Evolutionary conservation across 345 rosid species (phyloP).

Genomic region (Jatropha curcas): DNA sequence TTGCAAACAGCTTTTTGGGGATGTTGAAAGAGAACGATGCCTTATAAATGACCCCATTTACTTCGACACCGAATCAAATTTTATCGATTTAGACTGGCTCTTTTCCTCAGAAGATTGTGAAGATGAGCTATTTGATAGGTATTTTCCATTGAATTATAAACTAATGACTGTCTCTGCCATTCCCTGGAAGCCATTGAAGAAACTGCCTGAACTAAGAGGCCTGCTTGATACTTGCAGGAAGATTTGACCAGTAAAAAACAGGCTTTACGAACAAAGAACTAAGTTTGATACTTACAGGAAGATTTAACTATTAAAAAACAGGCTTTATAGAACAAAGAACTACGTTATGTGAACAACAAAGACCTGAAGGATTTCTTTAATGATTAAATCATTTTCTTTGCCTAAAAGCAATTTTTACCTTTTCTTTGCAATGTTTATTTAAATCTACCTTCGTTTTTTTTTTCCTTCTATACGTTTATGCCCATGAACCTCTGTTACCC

Average conservation of each 20-base stretch:
- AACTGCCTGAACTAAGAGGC: not conserved
- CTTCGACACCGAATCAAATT: conserved; percentile 78
- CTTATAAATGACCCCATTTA: conserved; percentile 50
- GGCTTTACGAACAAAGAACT: not conserved
- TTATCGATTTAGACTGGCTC: conserved; percentile 89
- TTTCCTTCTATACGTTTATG: not conserved
- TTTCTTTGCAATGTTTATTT: not conserved
- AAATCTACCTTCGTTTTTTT: not conserved
- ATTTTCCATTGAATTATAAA: conserved; percentile 18
- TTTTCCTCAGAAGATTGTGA: conserved; percentile 92
- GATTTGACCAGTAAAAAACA: too few relatives aligned
- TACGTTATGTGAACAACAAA: not conserved
- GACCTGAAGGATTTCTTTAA: too few relatives aligned
- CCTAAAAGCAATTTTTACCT: not conserved
- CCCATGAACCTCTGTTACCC: not conserved
- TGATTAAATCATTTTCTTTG: too few relatives aligned
- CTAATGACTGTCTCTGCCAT: not conserved
- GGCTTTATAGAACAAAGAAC: not conserved
- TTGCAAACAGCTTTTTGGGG: conserved; percentile 72
- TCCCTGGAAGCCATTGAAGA: not conserved
- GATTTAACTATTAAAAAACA: not conserved
- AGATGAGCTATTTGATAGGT: conserved; percentile 88
- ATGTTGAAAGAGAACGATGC: conserved; percentile 48
- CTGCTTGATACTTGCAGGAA: not conserved
- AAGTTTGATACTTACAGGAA: not conserved